A percentile compares a stretch with the other conserved stretches of the same genome.
These are phyloP conservation scores for Apophysomyces trapeziformis DNA, from an alignment of 371 early-diverging fungal species.

Conservation along the genomic window DNA sequence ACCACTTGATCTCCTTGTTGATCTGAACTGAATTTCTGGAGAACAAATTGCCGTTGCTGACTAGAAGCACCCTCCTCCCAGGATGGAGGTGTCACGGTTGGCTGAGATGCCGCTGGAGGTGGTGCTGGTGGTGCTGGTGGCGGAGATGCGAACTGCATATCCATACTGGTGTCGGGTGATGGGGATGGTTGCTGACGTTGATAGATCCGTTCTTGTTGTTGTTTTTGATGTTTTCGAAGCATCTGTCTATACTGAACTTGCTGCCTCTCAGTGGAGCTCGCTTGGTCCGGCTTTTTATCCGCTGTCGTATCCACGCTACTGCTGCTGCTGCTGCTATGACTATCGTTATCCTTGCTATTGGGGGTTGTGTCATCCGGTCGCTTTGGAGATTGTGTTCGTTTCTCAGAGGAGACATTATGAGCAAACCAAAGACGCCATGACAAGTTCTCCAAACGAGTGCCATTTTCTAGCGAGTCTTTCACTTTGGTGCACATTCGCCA, in stretches of 20 bases:
- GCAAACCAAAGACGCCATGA: conserved; percentile 89
- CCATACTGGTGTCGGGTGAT: not conserved
- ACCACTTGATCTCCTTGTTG: conserved; percentile 51
- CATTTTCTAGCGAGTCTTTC: conserved; percentile 86
- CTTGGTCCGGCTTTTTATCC: not conserved
- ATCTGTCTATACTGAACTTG: conserved; percentile 4
- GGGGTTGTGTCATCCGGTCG: conserved; percentile 21
- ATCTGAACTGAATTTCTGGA: conserved; percentile 52
- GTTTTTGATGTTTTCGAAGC: conserved; percentile 13
- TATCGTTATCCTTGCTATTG: not conserved
- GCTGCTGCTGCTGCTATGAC: conserved; percentile 4
- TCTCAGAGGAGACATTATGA: conserved; percentile 65
- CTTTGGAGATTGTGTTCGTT: conserved; percentile 27
- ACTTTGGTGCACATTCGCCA: conserved; percentile 90
- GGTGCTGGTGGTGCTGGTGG: conserved; percentile 11
- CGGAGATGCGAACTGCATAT: conserved; percentile 3
- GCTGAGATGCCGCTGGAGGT: not conserved
- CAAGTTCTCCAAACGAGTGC: conserved; percentile 83
- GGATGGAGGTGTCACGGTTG: not conserved
- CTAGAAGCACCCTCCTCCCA: conserved; percentile 7
- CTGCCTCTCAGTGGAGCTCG: not conserved
- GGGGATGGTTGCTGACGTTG: not conserved
- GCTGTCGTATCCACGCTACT: not conserved
- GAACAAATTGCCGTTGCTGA: conserved; percentile 24
- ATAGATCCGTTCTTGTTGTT: conserved; percentile 9